Conservation (phyloP, 768 basidiomycete species). For the Pisolithus sp. region DNA sequence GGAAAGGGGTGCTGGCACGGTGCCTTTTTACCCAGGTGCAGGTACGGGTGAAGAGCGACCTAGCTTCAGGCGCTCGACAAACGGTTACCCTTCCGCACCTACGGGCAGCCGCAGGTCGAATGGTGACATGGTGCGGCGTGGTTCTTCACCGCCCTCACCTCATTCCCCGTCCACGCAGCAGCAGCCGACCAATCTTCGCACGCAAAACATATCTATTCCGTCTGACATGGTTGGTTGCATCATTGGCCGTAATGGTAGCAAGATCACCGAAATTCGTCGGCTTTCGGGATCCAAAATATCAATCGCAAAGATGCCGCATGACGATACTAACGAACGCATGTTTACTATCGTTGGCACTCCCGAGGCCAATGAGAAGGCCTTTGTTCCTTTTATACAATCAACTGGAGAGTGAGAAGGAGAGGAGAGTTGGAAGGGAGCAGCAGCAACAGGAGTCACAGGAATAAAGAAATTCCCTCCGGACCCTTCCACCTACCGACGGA, state of each 20-base stretch:
- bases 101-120: slow-evolving; percentile 55
- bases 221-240: slow-evolving; percentile 98
- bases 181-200: slow-evolving; percentile 78
- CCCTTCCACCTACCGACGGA: slow-evolving; percentile 1
- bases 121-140: slow-evolving; percentile 44
- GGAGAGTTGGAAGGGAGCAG: slow-evolving; percentile 80
- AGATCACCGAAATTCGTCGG: slow-evolving; percentile 98
- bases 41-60: slow-evolving; percentile 55
- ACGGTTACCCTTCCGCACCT: slow-evolving; percentile 45
- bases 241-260: slow-evolving; percentile 94
- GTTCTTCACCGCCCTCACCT: slow-evolving; percentile 35
- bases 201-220: slow-evolving; percentile 98
- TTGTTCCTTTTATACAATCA: slow-evolving; percentile 97
- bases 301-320: slow-evolving; percentile 98
- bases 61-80: slow-evolving; percentile 42
- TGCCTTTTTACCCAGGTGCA: slow-evolving; percentile 92
- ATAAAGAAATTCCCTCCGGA: slow-evolving; percentile 8
- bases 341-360: slow-evolving; percentile 97
- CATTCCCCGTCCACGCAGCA: slow-evolving; percentile 46
- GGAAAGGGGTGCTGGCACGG: slow-evolving; percentile 90
- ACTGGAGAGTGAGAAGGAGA: slow-evolving; percentile 92
- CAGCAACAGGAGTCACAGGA: slow-evolving; percentile 71
- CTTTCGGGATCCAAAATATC: slow-evolving; percentile 97
- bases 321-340: slow-evolving; percentile 99
- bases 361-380: slow-evolving; percentile 94